Base-by-base conservation (phyloP, 139 green algal species). In the Coelastrella sp. region DNA sequence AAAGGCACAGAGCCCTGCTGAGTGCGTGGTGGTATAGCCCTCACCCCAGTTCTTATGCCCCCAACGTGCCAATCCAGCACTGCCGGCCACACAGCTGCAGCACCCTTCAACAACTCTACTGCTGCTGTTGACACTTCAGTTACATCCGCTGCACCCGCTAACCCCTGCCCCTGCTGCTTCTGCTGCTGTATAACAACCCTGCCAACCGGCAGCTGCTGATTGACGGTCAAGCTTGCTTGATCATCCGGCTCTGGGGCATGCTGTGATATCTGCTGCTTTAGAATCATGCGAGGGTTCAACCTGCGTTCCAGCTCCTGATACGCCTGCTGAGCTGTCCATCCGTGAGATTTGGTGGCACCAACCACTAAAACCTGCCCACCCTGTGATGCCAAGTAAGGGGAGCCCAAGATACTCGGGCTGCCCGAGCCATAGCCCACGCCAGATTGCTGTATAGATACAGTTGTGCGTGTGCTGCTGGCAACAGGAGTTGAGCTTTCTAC, bases 391-490 rank as follows among this genome's bases (percentile, higher is more conserved):
- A 98, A 68, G 93, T 99, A 99, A 3, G 94, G 92, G 10, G 91
- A 64, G 0, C 97, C 97, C 16, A 99, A 92, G 23, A 99, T 85
- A 76, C 96, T 98, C 11, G 96, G 96, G 0, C 90, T 84, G 11
- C 11, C 11, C 10, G 61, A 71, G 61, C 61, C 61, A 71, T 71
- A 71, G 32, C 32, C 32, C 32, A 47, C 32, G 32, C 32, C 32
- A 47, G 32, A 47, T 47, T 47, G 32, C 32, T 47, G 32, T 47
- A 47, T 47, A 47, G 32, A 47, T 47, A 47, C 32, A 47, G 32
- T 47, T 47, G 32, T 47, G 32, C 32, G 32, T 47, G 32, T 47
- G 32, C 32, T 47, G 32, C 32, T 47, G 10, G 65, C 56, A 64
- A 13, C n/a, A 64, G 64, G 73, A n/a, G 58, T 13, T 17, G 58